Evolutionary conservation across 305 asterid genomes (phyloP), one percentile per base, ranked within the genome.

Genomic region (Coffea humblotiana): DNA sequence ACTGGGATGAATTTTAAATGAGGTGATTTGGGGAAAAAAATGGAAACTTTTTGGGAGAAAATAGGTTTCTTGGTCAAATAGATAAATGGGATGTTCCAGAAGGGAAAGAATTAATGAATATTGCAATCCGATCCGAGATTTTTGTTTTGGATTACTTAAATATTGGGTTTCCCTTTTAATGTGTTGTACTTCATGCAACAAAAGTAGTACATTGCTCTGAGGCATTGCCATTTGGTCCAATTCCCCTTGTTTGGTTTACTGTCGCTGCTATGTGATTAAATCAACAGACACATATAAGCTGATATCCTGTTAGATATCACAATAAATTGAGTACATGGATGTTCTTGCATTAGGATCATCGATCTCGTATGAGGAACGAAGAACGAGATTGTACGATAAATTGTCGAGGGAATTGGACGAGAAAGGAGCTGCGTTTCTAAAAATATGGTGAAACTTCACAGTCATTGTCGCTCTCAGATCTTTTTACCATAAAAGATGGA

Each of bases 391-490:
- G 67, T 96, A 94, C 71, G 88, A 90, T 40, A 86, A 91, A 83
- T 85, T 96, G 97, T 92, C 88, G 6, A 90, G 87, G 79, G 98
- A 94, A 80, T 85, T 96, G 89, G 93, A 89, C 72, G 95, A 90
- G 84, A 92, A 90, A 45, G 98, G 98, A 76, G 97, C 98, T 80
- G 84, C 80, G 81, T 96, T 96, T 87, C 91, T 96, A 72, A 88
- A 88, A 86, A 75, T 92, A 88, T 66, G 99, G 98, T 68, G 88
- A 94, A 86, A 94, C 98, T 81, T 94, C 99, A 73, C 99, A 94
- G 89, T 94, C 97, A 6, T 80, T 94, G 74, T 88, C 97, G 18
- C 86, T 96, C 19, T 91, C 99, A 8, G 97, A 96, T 85, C 92
- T 94, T 82, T 96, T 94, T 82, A 85, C 86, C 35, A 79, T 91